Percentiles rank a stretch among this genome's conserved stretches.
Evolutionary conservation across 306 rosid species (phyloP).

Genomic region (Dryas alaskensis): DNA sequence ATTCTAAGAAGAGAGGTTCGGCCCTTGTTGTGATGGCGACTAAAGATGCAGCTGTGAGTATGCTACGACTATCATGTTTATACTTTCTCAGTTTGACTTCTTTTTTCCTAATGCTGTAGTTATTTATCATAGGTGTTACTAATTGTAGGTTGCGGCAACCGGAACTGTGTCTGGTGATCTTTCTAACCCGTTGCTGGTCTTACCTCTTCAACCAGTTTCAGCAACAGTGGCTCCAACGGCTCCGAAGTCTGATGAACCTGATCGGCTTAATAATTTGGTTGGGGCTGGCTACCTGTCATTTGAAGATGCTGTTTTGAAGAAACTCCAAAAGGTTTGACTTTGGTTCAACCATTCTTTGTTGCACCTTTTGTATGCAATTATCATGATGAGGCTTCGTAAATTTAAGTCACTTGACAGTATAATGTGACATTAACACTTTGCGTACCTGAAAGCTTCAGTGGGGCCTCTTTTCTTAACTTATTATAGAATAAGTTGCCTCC

Average conservation of each 20-base stretch:
- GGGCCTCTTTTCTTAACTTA: no score
- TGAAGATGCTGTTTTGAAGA: slow-evolving; percentile 77
- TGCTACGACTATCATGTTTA: background rate
- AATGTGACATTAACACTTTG: background rate
- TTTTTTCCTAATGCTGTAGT: slow-evolving; percentile 6
- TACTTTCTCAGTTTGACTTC: background rate
- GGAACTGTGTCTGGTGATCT: slow-evolving; percentile 65
- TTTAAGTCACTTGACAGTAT: background rate
- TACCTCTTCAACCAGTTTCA: slow-evolving; percentile 64
- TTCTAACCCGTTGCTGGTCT: slow-evolving; percentile 73
- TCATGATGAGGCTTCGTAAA: background rate
- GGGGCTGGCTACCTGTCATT: slow-evolving; percentile 78
- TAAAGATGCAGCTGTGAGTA: slow-evolving; percentile 83
- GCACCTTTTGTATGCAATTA: slow-evolving; percentile 2
- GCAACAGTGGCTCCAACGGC: slow-evolving; percentile 39
- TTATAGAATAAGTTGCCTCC: background rate
- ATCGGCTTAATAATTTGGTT: slow-evolving; percentile 46
- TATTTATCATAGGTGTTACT: slow-evolving; percentile 18
- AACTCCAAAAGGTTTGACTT: slow-evolving; percentile 65
- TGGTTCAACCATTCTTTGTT: background rate
- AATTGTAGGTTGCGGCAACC: slow-evolving; percentile 60
- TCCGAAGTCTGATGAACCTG: slow-evolving; percentile 44
- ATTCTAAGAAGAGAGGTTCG: slow-evolving; percentile 72
- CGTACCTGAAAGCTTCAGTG: no score
- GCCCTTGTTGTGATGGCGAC: slow-evolving; percentile 82